Conservation (phyloP, 129 eudicot genomes). For the Centaurea solstitialis region DNA sequence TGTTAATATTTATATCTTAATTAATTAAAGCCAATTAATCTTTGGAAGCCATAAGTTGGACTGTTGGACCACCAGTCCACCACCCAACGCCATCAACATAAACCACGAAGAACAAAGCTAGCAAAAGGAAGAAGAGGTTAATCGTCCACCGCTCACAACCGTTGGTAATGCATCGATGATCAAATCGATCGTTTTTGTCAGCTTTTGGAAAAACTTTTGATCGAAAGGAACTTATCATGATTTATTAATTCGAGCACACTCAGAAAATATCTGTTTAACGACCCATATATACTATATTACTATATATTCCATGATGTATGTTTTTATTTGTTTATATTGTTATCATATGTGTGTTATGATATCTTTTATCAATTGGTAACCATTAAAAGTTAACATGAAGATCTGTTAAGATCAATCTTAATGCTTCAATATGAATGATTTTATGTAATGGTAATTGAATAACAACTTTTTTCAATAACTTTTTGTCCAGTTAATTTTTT, state of each 20-base stretch:
- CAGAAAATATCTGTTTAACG: not conserved
- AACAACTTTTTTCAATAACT: no score
- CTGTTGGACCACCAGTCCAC: no score
- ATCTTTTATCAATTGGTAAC: not conserved
- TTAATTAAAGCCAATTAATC: not conserved
- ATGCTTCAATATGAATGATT: not conserved
- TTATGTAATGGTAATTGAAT: not conserved
- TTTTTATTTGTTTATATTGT: not conserved
- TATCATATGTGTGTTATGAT: not conserved
- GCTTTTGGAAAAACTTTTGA: not conserved
- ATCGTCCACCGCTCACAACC: not conserved
- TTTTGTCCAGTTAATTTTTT: no score
- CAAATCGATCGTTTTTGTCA: not conserved
- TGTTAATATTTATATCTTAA: not conserved
- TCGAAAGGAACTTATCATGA: not conserved
- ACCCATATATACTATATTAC: not conserved
- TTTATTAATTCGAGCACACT: not conserved
- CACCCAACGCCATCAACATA: not conserved
- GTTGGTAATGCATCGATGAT: slow-evolving; percentile 1
- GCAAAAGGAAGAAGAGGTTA: not conserved
- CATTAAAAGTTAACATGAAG: no score
- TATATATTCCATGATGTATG: not conserved
- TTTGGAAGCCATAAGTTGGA: not conserved
- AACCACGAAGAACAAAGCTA: not conserved
- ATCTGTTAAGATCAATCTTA: not conserved